phyloP scores from a whole-genome alignment of 2,329 filamentous ascomycete species.

The Botrytis tulipae region DNA sequence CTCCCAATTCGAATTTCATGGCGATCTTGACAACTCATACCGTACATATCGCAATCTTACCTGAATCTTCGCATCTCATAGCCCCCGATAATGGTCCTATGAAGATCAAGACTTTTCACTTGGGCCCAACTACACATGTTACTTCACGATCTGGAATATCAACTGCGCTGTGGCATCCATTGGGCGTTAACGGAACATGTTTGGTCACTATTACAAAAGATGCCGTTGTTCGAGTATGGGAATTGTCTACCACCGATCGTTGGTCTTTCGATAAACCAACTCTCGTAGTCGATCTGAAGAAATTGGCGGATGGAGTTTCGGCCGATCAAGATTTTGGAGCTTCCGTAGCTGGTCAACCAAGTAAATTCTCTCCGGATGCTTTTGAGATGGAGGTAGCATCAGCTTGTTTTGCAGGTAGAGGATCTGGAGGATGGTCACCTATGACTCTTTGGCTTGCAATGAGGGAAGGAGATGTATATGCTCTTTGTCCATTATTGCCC shows the following conservation, averaged over 20 bases:
- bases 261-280: constrained; percentile 85
- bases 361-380: constrained; percentile 81
- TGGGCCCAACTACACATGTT: constrained; percentile 91
- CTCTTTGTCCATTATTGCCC: constrained; percentile 85
- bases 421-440: constrained; percentile 81
- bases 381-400: constrained; percentile 94
- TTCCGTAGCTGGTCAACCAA: constrained; percentile 69
- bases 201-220: constrained; percentile 87
- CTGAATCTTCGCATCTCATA: constrained; percentile 73
- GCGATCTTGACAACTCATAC: constrained; percentile 86
- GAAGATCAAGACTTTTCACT: constrained; percentile 80
- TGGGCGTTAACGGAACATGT: constrained; percentile 77
- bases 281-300: constrained; percentile 82
- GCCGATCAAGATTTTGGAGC: constrained; percentile 81
- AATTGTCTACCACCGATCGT: constrained; percentile 77
- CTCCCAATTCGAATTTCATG: constrained; percentile 76
- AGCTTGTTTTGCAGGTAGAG: constrained; percentile 69
- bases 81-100: constrained; percentile 66
- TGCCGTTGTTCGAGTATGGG: constrained; percentile 87
- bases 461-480: constrained; percentile 88
- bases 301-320: constrained; percentile 79
- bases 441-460: constrained; percentile 99
- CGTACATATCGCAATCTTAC: constrained; percentile 82
- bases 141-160: constrained; percentile 78
- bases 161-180: constrained; percentile 86